Evolutionary conservation across 2,329 filamentous ascomycete genomes (phyloP).

Genomic region (Alternaria ethzedia): DNA sequence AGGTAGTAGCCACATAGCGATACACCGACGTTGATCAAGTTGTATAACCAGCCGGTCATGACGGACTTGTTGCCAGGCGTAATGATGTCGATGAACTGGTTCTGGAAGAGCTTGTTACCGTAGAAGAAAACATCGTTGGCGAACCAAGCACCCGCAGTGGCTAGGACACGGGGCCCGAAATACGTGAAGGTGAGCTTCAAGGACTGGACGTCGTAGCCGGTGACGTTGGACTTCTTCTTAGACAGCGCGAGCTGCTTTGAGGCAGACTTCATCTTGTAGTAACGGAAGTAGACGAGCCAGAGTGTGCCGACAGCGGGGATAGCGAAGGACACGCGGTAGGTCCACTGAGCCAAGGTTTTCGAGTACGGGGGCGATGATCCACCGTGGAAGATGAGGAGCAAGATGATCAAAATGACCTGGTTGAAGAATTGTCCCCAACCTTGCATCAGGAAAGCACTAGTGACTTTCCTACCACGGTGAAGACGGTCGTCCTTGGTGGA

Average conservation of each 20-base stretch:
- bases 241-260: conserved; percentile 80
- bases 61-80: conserved; percentile 72
- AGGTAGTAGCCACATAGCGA: conserved; percentile 88
- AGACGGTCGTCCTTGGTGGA: conserved; percentile 93
- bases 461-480: conserved; percentile 94
- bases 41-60: conserved; percentile 90
- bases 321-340: conserved; percentile 90
- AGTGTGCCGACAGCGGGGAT: conserved; percentile 88
- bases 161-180: conserved; percentile 85
- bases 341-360: conserved; percentile 79
- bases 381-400: conserved; percentile 87
- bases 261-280: conserved; percentile 90
- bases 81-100: conserved; percentile 85
- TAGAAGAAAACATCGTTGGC: conserved; percentile 99
- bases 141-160: conserved; percentile 90
- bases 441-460: conserved; percentile 96
- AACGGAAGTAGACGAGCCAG: conserved; percentile 96
- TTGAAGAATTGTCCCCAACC: conserved; percentile 97
- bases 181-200: conserved; percentile 78
- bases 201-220: conserved; percentile 89
- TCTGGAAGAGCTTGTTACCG: conserved; percentile 97
- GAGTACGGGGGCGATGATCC: conserved; percentile 78
- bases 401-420: conserved; percentile 85
- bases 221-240: conserved; percentile 87
- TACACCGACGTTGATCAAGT: conserved; percentile 87